Evolutionary conservation across 306 rosid genomes (phyloP).

Genomic region (Corylus heterophylla): DNA sequence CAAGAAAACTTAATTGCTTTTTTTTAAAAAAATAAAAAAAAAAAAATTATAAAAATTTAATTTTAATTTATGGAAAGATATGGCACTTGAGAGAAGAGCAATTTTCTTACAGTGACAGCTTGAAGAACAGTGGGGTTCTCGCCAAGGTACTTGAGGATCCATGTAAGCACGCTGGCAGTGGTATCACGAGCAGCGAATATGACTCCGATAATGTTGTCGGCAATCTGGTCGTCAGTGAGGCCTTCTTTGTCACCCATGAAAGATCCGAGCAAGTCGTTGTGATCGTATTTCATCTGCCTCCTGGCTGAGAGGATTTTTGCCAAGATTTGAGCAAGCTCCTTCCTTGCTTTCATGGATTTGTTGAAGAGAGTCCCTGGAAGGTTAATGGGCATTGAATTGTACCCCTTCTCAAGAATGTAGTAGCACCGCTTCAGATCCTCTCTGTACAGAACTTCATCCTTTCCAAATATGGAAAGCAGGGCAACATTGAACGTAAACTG

Average conservation of each 20-base stretch:
- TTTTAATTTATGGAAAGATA: not conserved
- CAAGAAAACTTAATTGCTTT: not conserved
- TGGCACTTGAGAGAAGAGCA: not conserved
- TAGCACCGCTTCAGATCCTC: constrained; percentile 82
- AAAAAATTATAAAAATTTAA: too few species aligned
- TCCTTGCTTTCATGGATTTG: constrained; percentile 88
- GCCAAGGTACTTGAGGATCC: constrained; percentile 84
- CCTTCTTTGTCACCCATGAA: constrained; percentile 83
- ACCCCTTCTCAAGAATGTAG: constrained; percentile 80
- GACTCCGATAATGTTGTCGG: constrained; percentile 90
- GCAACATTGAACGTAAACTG: constrained; percentile 93
- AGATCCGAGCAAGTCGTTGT: constrained; percentile 74
- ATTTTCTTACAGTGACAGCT: constrained; percentile 77
- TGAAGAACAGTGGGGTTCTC: constrained; percentile 78
- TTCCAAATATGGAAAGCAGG: constrained; percentile 81
- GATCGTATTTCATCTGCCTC: constrained; percentile 51
- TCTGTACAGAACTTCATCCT: constrained; percentile 69
- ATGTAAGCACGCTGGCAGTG: constrained; percentile 91
- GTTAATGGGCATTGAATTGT: constrained; percentile 95
- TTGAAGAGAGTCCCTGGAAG: constrained; percentile 82
- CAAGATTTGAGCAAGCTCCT: constrained; percentile 75
- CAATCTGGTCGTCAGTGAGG: constrained; percentile 85
- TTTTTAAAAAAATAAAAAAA: too few species aligned
- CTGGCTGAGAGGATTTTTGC: constrained; percentile 69
- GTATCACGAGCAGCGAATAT: constrained; percentile 98